phyloP scores from a whole-genome alignment of 2,329 filamentous ascomycete genomes.

The Lasiodiplodia sp. region DNA sequence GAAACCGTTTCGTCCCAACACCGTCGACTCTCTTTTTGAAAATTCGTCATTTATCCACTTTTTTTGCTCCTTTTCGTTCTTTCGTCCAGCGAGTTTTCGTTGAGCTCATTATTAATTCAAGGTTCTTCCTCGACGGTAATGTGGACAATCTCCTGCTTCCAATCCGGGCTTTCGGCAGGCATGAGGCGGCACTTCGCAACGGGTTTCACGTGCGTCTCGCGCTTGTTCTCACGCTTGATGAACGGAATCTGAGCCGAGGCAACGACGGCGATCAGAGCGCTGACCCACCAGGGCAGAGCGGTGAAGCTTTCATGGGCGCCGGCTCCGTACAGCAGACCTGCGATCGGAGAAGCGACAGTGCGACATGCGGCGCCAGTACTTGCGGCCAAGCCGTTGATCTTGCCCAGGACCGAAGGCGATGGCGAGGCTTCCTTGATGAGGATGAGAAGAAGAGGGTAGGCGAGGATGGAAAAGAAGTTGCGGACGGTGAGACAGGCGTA shows the following conservation, averaged over 20 bases:
- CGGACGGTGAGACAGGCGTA: constrained; percentile 71
- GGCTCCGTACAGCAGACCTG: constrained; percentile 70
- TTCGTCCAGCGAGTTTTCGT: neutral
- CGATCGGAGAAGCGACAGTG: constrained; percentile 73
- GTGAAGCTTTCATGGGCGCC: constrained; percentile 65
- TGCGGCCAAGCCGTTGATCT: constrained; percentile 76
- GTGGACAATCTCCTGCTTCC: constrained; percentile 34
- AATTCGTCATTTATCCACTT: neutral
- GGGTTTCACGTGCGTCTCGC: constrained; percentile 47
- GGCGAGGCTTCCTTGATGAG: constrained; percentile 76
- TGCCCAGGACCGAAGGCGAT: constrained; percentile 67
- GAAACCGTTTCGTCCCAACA: neutral
- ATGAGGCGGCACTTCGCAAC: constrained; percentile 40
- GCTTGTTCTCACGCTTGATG: constrained; percentile 58
- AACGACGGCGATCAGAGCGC: constrained; percentile 61
- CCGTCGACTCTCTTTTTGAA: neutral
- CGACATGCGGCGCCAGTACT: constrained; percentile 74
- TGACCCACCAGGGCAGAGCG: constrained; percentile 70
- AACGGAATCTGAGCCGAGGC: constrained; percentile 65
- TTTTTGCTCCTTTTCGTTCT: neutral
- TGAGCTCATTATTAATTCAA: neutral
- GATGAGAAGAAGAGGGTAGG: constrained; percentile 73
- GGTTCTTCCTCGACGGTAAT: constrained; percentile 33
- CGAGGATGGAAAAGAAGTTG: constrained; percentile 72
- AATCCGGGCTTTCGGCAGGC: constrained; percentile 33